A percentile compares a stretch with the other conserved stretches of the same genome.
phyloP scores from a whole-genome alignment of 805 yeast species.

The Peterozyma toletana region DNA sequence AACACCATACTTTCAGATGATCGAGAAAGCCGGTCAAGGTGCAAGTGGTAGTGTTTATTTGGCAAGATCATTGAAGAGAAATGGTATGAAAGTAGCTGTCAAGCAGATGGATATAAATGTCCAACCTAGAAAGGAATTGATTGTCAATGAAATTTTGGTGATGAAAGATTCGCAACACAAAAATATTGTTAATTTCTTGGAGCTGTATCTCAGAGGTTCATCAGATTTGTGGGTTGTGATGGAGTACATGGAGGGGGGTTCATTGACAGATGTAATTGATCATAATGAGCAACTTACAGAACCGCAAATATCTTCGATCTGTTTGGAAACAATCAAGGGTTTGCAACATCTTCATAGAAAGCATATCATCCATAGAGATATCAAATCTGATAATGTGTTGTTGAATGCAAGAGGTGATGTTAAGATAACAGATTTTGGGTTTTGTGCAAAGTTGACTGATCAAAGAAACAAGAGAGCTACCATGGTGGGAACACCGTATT shows the following conservation, averaged over 20 bases:
- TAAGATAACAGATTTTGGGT: conserved; percentile 91
- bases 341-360: conserved; percentile 86
- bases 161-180: conserved; percentile 95
- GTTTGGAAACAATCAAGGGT: conserved; percentile 86
- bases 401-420: conserved; percentile 78
- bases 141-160: conserved; percentile 90
- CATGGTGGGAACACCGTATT: conserved; percentile 98
- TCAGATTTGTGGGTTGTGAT: conserved; percentile 96
- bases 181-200: conserved; percentile 91
- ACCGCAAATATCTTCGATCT: conserved; percentile 85
- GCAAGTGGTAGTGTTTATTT: conserved; percentile 94
- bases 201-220: conserved; percentile 74
- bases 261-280: conserved; percentile 91
- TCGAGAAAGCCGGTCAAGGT: conserved; percentile 93
- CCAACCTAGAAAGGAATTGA: conserved; percentile 92
- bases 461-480: conserved; percentile 85
- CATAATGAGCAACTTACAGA: conserved; percentile 76
- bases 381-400: conserved; percentile 91
- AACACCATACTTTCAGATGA: conserved; percentile 66
- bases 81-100: conserved; percentile 77
- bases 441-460: conserved; percentile 90
- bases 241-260: conserved; percentile 99
- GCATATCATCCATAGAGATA: conserved; percentile 93
- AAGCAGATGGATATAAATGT: conserved; percentile 90
- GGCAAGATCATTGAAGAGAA: conserved; percentile 56